phyloP scores from a whole-genome alignment of 1,284 basidiomycete genomes.

The Fomitopsis palustris region DNA sequence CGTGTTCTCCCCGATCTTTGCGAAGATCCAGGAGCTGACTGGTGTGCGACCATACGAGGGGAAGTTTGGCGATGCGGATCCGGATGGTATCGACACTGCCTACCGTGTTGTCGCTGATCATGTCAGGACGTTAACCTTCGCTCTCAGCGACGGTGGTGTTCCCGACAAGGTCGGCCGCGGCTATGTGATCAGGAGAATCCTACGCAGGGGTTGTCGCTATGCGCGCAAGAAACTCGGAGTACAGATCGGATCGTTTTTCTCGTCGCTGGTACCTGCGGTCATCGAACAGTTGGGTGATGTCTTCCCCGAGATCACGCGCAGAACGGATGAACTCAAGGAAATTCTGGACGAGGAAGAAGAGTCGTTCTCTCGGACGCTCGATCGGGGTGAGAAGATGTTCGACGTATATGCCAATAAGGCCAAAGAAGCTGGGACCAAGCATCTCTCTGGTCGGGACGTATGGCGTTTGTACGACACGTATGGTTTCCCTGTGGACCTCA shows the following conservation, averaged over 20 bases:
- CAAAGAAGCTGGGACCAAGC: slow-evolving; percentile 58
- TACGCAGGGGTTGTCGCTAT: slow-evolving; percentile 90
- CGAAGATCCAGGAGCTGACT: slow-evolving; percentile 85
- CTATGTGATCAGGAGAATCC: slow-evolving; percentile 91
- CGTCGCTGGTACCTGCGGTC: slow-evolving; percentile 85
- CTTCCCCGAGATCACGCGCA: slow-evolving; percentile 93
- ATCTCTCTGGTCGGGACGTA: slow-evolving; percentile 88
- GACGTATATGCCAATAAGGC: slow-evolving; percentile 84
- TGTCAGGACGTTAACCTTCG: slow-evolving; percentile 92
- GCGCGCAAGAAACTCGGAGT: slow-evolving; percentile 95
- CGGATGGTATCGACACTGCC: slow-evolving; percentile 94
- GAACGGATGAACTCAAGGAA: slow-evolving; percentile 85
- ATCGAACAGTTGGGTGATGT: slow-evolving; percentile 86
- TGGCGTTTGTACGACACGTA: slow-evolving; percentile 99
- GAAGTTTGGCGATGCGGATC: slow-evolving; percentile 90
- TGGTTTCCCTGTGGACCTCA: slow-evolving; percentile 97
- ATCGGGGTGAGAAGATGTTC: slow-evolving; percentile 96
- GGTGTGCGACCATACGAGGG: slow-evolving; percentile 87
- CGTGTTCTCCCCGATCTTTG: slow-evolving; percentile 89
- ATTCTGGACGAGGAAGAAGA: slow-evolving; percentile 98
- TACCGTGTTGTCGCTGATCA: slow-evolving; percentile 98
- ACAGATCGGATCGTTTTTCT: slow-evolving; percentile 95
- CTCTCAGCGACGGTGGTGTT: slow-evolving; percentile 93
- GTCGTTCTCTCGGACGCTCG: slow-evolving; percentile 94
- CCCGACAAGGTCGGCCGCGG: slow-evolving; percentile 96